These are phyloP conservation scores for Ganoderma meredithae DNA, from an alignment of 1,284 basidiomycete genomes.

Conservation along the genomic window DNA sequence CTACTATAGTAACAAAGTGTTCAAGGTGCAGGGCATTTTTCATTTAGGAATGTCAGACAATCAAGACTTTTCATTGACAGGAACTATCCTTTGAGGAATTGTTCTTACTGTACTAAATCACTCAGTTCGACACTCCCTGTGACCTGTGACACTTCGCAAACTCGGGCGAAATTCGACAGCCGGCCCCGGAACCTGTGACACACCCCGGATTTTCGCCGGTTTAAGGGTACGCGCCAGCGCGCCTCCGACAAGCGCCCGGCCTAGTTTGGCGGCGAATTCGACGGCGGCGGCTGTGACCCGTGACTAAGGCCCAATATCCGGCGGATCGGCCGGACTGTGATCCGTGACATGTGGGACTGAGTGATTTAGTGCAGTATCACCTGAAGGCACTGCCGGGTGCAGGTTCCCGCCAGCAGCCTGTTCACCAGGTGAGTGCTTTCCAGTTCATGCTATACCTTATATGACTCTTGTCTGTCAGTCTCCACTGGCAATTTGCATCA, in stretches of 20 bases:
- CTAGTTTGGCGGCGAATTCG: too few species aligned
- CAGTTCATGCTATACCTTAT: background rate
- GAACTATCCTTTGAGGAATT: background rate
- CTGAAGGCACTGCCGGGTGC: background rate
- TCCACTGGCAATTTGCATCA: background rate
- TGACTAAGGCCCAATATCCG: too few species aligned
- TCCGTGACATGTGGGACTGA: too few species aligned
- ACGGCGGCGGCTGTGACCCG: too few species aligned
- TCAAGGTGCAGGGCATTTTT: background rate
- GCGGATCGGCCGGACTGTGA: too few species aligned
- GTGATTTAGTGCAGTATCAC: too few species aligned
- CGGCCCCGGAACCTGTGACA: too few species aligned
- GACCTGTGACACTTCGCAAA: background rate
- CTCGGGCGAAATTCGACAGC: too few species aligned
- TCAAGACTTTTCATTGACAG: background rate
- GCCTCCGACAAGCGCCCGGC: too few species aligned
- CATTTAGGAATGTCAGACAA: background rate
- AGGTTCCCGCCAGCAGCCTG: background rate
- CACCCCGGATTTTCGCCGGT: too few species aligned
- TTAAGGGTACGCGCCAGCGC: too few species aligned
- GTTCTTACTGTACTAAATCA: background rate
- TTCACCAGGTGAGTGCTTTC: background rate
- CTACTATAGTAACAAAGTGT: background rate
- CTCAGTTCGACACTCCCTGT: too few species aligned
- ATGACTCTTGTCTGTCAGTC: background rate